These are phyloP conservation scores for Leishmania amazonensis DNA, from an alignment of 208 protist genomes.

Conservation along the genomic window DNA sequence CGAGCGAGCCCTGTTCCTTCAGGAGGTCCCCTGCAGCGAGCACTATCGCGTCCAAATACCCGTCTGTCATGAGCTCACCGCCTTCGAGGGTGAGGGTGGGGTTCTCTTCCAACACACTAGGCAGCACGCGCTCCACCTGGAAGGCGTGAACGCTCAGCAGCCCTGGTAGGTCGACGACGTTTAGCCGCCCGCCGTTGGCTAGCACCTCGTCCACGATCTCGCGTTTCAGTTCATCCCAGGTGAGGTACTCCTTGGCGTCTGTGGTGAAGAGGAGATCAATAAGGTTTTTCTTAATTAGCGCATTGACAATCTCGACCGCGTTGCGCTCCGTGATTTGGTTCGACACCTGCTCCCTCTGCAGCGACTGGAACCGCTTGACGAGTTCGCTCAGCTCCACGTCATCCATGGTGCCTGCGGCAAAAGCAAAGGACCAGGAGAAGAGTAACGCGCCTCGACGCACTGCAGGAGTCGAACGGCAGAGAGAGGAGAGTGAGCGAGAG, in stretches of 20 bases:
- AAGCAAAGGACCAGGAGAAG: background rate
- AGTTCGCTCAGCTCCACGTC: constrained; percentile 67
- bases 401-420: constrained; percentile 17
- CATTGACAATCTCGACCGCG: constrained; percentile 81
- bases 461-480: background rate
- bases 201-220: constrained; percentile 80
- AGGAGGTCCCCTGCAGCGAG: constrained; percentile 50
- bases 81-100: constrained; percentile 49
- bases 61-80: constrained; percentile 71
- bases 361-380: constrained; percentile 66
- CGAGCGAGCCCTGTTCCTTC: constrained; percentile 68
- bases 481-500: no score
- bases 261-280: constrained; percentile 79
- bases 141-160: constrained; percentile 69
- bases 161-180: constrained; percentile 72
- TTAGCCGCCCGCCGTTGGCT: constrained; percentile 72
- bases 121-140: constrained; percentile 73
- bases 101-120: constrained; percentile 58
- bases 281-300: constrained; percentile 63
- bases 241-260: constrained; percentile 86
- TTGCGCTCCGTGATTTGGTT: constrained; percentile 83
- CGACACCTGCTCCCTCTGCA: constrained; percentile 64
- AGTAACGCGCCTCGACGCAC: background rate
- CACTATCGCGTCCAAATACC: constrained; percentile 61
- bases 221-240: constrained; percentile 76